A percentile compares a stretch with the other conserved stretches of the same genome.
These are phyloP conservation scores for Penicillium samsonianum DNA, from an alignment of 495 filamentous ascomycete genomes.

Conservation along the genomic window DNA sequence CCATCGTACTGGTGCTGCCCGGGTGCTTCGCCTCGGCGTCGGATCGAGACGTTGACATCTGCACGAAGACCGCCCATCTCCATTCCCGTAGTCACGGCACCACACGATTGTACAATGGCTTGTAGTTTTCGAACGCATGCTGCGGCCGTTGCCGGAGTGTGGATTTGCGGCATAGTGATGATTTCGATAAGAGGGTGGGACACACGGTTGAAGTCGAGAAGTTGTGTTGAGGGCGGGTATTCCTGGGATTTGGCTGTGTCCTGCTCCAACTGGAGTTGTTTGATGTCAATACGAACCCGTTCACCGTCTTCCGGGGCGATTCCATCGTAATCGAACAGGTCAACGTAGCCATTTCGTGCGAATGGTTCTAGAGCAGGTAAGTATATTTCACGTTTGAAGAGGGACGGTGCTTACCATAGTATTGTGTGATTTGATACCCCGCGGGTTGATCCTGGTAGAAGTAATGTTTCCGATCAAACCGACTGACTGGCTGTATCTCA, in stretches of 20 bases:
- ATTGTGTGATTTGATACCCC: slow-evolving; percentile 98
- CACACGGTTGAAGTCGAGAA: slow-evolving; percentile 93
- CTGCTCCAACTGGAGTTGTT: slow-evolving; percentile 95
- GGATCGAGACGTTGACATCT: slow-evolving; percentile 93
- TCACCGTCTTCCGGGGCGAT: slow-evolving; percentile 72
- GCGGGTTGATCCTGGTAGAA: slow-evolving; percentile 97
- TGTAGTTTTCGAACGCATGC: slow-evolving; percentile 89
- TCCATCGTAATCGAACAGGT: slow-evolving; percentile 73
- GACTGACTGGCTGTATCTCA: slow-evolving; percentile 68
- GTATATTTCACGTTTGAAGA: background rate
- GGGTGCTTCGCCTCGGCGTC: slow-evolving; percentile 49
- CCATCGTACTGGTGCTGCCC: slow-evolving; percentile 54
- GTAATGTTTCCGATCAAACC: slow-evolving; percentile 96
- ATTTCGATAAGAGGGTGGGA: slow-evolving; percentile 91
- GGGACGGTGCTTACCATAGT: slow-evolving; percentile 57
- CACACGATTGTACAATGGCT: slow-evolving; percentile 71
- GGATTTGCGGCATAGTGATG: slow-evolving; percentile 86
- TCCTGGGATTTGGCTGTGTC: slow-evolving; percentile 94
- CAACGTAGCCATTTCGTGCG: slow-evolving; percentile 71
- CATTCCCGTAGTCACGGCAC: slow-evolving; percentile 87
- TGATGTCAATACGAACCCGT: slow-evolving; percentile 70
- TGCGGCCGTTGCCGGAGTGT: slow-evolving; percentile 79
- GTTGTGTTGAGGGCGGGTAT: slow-evolving; percentile 67
- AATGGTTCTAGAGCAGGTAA: slow-evolving; percentile 63
- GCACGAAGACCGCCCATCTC: slow-evolving; percentile 87